These are phyloP conservation scores for Aulographum hederae DNA, from an alignment of 2,329 filamentous ascomycete species.

Conservation along the genomic window DNA sequence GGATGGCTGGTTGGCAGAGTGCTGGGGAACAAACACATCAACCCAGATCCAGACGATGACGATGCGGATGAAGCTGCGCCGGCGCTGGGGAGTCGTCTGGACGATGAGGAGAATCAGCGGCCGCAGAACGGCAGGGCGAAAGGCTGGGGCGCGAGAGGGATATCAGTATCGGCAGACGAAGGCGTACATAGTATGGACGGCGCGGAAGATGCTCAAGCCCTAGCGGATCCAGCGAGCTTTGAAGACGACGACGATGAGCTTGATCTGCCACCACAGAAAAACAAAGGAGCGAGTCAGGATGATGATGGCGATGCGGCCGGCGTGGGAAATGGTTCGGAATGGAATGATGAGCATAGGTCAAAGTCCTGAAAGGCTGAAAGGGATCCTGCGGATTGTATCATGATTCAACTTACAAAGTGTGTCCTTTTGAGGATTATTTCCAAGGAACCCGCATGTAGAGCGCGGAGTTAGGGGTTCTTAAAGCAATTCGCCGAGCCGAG, in stretches of 20 bases:
- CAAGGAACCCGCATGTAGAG: no score
- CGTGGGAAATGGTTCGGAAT: conserved; percentile 17
- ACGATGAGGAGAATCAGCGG: background rate
- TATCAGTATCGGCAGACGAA: conserved; percentile 42
- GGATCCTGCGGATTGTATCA: no score
- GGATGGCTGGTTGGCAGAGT: conserved; percentile 71
- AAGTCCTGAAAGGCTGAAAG: no score
- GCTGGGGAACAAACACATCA: conserved; percentile 37
- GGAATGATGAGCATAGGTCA: conserved; percentile 15
- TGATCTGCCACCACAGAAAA: conserved; percentile 15
- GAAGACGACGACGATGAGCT: conserved; percentile 23
- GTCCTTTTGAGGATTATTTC: no score
- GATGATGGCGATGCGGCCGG: conserved; percentile 12
- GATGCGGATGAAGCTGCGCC: conserved; percentile 28
- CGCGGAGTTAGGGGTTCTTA: no score
- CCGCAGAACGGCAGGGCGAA: conserved; percentile 14
- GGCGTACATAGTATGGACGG: conserved; percentile 18
- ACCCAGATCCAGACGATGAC: conserved; percentile 40
- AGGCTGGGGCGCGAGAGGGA: conserved; percentile 38
- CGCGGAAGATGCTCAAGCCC: conserved; percentile 16
- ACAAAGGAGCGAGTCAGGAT: no score
- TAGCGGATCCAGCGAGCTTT: conserved; percentile 27
- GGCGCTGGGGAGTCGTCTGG: conserved; percentile 1
- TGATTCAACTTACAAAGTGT: no score
- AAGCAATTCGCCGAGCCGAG: no score